Evolutionary conservation across 129 eudicot genomes (phyloP), one percentile per base, ranked within the genome.

Genomic region (Saussurea involucrata): DNA sequence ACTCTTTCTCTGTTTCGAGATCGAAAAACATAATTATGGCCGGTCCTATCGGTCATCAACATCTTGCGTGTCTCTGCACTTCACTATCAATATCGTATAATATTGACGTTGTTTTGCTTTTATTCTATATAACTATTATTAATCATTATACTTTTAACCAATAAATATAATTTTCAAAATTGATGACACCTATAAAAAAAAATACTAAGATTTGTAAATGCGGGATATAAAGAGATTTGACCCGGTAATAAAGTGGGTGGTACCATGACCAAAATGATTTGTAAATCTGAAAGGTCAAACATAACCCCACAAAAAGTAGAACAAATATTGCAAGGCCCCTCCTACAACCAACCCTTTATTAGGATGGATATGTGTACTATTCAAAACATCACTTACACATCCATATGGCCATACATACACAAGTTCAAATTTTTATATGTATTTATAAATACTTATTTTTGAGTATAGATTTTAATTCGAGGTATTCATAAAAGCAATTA

Each of bases 321-420:
- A 69, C 76, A 78, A 69, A 69, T 60, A 78, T 69, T 69, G 76
- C 82, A 57, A 15, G 74, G 82, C 70, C 46, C 82, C 81, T 36
- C 53, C 76, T 29, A 11, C 71, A 78, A 78, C 75, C 75, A 68
- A 55, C 29, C 21, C 27, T 21, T 24, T 64, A 76, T 65, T 65
- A 69, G 74, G 12, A 18, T 64, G 42, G 8, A n/a, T 7, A 8
- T 34, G 10, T 40, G 74, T 67, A 72, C 67, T 20, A 70, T 31
- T 66, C 25, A 69, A 53, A 5, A n/a, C 63, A 44, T 42, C 66
- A 76, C 66, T 10, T 31, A 76, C 31, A 68, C 73, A 27, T 42
- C 64, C 68, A 75, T 63, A 58, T 22, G 34, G 24, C 63, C 34
- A 33, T 20, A 74, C 53, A n/a, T n/a, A n/a, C 5, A 5, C 13